phyloP scores from a whole-genome alignment of 1,284 basidiomycete genomes.

The Pascua sp. region DNA sequence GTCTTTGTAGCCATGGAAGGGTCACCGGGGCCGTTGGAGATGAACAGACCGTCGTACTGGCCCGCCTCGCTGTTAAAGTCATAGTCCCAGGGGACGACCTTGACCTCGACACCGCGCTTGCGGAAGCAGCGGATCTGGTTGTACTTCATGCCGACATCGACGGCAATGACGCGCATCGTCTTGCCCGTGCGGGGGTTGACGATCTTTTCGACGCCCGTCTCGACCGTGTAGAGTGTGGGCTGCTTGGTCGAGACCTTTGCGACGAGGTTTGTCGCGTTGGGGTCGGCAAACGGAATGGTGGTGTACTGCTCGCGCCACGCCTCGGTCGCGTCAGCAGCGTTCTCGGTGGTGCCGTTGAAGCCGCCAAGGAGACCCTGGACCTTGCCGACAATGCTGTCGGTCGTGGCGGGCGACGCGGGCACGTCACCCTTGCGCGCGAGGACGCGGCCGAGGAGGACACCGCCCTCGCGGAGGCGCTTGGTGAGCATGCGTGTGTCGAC shows the following conservation, averaged over 20 bases:
- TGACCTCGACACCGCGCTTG: constrained; percentile 87
- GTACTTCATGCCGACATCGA: constrained; percentile 99
- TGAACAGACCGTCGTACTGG: constrained; percentile 89
- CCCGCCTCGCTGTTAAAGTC: constrained; percentile 76
- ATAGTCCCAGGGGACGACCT: constrained; percentile 96
- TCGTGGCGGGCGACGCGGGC: constrained; percentile 24
- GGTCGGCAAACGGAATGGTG: constrained; percentile 79
- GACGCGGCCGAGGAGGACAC: constrained; percentile 83
- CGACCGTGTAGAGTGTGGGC: constrained; percentile 65
- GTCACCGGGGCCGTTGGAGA: constrained; percentile 98
- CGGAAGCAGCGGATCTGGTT: constrained; percentile 98
- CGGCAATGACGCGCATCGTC: constrained; percentile 75
- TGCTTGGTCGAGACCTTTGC: constrained; percentile 73
- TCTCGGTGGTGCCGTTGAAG: constrained; percentile 32
- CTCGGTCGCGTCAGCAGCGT: constrained; percentile 23
- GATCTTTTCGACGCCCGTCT: constrained; percentile 54
- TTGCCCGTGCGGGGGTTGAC: constrained; percentile 75
- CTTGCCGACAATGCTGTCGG: constrained; percentile 38
- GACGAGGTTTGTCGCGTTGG: constrained; percentile 87
- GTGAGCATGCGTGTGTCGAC: constrained; percentile 96
- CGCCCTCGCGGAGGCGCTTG: constrained; percentile 91
- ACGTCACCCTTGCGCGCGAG: constrained; percentile 58
- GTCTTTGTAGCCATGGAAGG: constrained; percentile 79
- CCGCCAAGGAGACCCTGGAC: constrained; percentile 48
- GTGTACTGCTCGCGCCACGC: constrained; percentile 79